Conservation (phyloP, 148 eudicot species). For the Persicaria maculosa region DNA sequence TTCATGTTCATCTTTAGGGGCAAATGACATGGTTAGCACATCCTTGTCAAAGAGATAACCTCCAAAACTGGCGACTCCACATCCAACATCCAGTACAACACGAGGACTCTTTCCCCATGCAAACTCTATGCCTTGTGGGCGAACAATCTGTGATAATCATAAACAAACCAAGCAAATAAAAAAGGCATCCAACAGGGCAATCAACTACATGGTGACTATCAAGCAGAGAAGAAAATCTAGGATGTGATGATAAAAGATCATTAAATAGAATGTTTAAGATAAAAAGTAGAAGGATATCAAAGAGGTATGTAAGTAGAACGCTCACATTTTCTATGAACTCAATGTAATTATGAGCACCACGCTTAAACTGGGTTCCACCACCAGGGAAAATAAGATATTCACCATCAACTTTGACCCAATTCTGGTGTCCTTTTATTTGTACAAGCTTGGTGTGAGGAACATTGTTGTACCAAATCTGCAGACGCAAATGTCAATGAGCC, state of each 20-base stretch:
- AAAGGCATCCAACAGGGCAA: background rate
- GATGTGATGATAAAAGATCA: background rate
- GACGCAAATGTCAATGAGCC: background rate
- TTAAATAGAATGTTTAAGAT: background rate
- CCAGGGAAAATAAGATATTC: constrained; percentile 65
- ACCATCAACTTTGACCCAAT: constrained; percentile 60
- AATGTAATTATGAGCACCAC: constrained; percentile 56
- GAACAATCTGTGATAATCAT: background rate
- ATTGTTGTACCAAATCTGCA: constrained; percentile 57
- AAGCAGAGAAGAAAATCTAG: background rate
- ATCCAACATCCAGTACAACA: constrained; percentile 47
- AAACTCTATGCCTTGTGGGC: constrained; percentile 16
- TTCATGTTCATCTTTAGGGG: constrained; percentile 49
- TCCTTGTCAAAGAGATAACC: constrained; percentile 38
- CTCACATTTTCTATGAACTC: constrained; percentile 50
- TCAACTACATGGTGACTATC: background rate
- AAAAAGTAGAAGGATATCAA: background rate
- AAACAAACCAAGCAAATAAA: background rate
- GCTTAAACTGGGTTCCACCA: constrained; percentile 63
- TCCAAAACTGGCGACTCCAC: constrained; percentile 52
- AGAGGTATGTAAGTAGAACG: background rate
- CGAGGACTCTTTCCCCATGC: constrained; percentile 36
- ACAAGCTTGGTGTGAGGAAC: constrained; percentile 66
- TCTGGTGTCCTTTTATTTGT: constrained; percentile 62
- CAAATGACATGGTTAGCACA: constrained; percentile 44